Conservation (phyloP, 768 basidiomycete genomes). For the Russula sp. region DNA sequence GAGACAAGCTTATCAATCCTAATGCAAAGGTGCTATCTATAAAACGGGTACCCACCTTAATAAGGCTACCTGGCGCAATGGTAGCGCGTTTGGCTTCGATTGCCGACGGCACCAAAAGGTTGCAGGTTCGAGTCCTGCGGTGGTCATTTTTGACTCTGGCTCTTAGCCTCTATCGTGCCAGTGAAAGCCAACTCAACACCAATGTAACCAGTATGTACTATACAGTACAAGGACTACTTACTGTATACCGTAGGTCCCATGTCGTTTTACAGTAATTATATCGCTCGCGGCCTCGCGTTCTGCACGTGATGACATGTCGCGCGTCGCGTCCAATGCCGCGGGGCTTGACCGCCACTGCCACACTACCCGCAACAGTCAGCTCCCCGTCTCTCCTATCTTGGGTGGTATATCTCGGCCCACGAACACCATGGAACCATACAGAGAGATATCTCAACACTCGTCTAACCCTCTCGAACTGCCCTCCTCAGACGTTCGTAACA, state of each 20-base stretch:
- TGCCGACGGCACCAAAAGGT: slow-evolving; percentile 78
- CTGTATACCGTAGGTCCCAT: too few species aligned
- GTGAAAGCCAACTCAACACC: too few species aligned
- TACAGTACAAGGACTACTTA: not conserved
- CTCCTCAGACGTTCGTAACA: slow-evolving; percentile 53
- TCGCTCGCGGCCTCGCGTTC: too few species aligned
- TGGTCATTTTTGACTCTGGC: slow-evolving; percentile 32
- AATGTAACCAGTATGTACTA: not conserved
- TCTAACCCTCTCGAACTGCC: slow-evolving; percentile 68
- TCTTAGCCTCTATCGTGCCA: too few species aligned
- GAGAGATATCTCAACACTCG: slow-evolving; percentile 59
- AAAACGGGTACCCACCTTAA: not conserved
- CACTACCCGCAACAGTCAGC: not conserved
- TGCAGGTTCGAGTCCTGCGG: slow-evolving; percentile 97
- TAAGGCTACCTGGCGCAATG: slow-evolving; percentile 71
- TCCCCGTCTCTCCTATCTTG: not conserved
- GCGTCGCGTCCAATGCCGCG: not conserved
- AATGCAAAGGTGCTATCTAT: not conserved
- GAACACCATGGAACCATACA: slow-evolving; percentile 33
- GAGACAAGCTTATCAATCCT: not conserved
- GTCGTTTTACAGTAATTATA: not conserved
- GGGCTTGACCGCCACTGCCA: not conserved
- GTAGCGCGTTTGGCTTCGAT: slow-evolving; percentile 95
- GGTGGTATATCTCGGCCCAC: not conserved
- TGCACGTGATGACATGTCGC: slow-evolving; percentile 14